Base-by-base conservation (phyloP, 2,329 filamentous ascomycete species). In the Ophiostoma piceae region DNA sequence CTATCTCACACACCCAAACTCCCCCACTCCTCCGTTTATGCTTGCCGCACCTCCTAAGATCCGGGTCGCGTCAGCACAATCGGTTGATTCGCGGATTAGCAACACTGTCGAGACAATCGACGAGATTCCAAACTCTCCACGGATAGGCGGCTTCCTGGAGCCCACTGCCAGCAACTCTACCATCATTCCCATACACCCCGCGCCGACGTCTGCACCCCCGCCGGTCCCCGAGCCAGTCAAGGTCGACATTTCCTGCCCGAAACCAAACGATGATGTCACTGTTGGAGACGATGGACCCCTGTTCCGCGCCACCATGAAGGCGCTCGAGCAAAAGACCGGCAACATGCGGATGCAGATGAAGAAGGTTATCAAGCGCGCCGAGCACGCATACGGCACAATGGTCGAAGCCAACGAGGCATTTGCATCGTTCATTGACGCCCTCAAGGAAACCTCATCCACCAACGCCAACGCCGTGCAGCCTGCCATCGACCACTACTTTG, bases 381-480 rank as follows among this genome's bases (percentile, higher is more conserved):
- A 98, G 76, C 89, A 92, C 7, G 94, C 93, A 19, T 87, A 96
- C 74, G 82, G 87, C 68, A 89, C 93, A 2, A 94, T 97, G 77
- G 83, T 84, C 2, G 88, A 90, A 72, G 94, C 92, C 78, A 99
- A 98, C 77, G 92, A 96, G 68, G 90, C 94, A 6, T 89, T 96
- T 74, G 81, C 86, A 19, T 88, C 87, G 3, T 96, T 99, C 75
- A 89, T 96, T 77, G 91, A 94, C 16, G 90, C 94, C 4, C 82
- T 99, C 41, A 88, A 90, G 72, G 95, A 98, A 76, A 92, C 93
- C 0, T 93, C 94, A 0, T 88, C 88, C 0, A 96, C 94, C 14
- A 98, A 98, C 77, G 91, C 93, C 67, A 97, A 96, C 76, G 95
- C 94, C 0, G 94, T 99, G n/a, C 92, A 96, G 76, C 96, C 95